A percentile compares a stretch with the other conserved stretches of the same genome.
Evolutionary conservation across 257 asterid genomes (phyloP).

Genomic region (Linaria vulgaris): DNA sequence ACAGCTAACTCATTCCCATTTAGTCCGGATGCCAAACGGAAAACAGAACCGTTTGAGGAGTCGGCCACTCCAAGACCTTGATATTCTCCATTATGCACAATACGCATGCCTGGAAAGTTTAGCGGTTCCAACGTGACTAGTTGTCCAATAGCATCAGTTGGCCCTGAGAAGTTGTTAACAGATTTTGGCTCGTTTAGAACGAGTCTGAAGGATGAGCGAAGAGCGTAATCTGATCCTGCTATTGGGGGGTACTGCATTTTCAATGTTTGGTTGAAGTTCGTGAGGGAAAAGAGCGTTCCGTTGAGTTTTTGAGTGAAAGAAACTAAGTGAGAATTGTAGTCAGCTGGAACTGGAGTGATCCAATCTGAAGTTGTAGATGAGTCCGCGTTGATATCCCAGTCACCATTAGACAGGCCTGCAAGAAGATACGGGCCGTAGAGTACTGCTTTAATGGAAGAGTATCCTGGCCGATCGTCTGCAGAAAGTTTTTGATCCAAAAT

Average conservation of each 20-base stretch:
- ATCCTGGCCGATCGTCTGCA: conserved; percentile 72
- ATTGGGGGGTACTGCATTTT: conserved; percentile 46
- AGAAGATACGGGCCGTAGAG: conserved; percentile 92
- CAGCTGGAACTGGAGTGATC: conserved; percentile 53
- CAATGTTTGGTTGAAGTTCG: conserved; percentile 44
- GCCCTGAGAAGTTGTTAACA: conserved; percentile 27
- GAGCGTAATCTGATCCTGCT: conserved; percentile 61
- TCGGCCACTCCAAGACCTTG: conserved; percentile 36
- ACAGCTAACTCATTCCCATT: conserved; percentile 43
- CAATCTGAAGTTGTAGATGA: conserved; percentile 48
- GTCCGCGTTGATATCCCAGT: conserved; percentile 60
- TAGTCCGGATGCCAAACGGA: conserved; percentile 52
- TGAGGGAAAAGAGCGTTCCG: conserved; percentile 29
- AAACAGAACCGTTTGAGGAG: conserved; percentile 32
- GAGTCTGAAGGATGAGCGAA: conserved; percentile 56
- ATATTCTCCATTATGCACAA: conserved; percentile 56
- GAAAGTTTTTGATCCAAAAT: not conserved
- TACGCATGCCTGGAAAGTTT: conserved; percentile 56
- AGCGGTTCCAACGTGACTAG: conserved; percentile 66
- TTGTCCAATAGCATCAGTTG: conserved; percentile 38
- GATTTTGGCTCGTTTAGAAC: conserved; percentile 23
- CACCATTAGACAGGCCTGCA: conserved; percentile 64
- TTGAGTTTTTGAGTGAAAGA: conserved; percentile 64
- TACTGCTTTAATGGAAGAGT: conserved; percentile 67
- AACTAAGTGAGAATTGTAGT: conserved; percentile 46